These are phyloP conservation scores for Vigna mungo DNA, from an alignment of 306 rosid genomes.

Conservation along the genomic window DNA sequence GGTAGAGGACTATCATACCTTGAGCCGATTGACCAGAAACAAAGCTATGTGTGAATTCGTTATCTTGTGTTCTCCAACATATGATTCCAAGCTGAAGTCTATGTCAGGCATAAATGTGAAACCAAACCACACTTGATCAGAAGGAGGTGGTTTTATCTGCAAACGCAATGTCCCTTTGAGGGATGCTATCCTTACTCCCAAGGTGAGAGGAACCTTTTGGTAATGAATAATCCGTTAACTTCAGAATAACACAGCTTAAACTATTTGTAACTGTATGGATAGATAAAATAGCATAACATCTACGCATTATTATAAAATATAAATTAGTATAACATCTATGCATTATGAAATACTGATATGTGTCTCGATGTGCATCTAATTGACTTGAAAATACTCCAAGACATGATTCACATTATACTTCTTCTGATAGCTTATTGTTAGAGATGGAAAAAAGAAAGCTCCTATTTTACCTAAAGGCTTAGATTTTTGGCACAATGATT, in stretches of 20 bases:
- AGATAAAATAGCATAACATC: constrained; percentile 29
- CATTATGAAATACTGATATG: background rate
- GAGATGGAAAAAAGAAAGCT: background rate
- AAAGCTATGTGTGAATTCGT: constrained; percentile 70
- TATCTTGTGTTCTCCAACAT: constrained; percentile 86
- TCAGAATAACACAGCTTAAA: constrained; percentile 29
- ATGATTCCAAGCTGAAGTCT: constrained; percentile 79
- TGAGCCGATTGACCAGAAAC: constrained; percentile 71
- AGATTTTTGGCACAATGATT: background rate
- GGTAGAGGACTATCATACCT: constrained; percentile 64
- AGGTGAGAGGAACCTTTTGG: constrained; percentile 80
- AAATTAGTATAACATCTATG: background rate
- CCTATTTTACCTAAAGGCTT: constrained; percentile 3
- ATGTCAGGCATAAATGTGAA: constrained; percentile 95
- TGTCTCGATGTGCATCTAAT: constrained; percentile 1
- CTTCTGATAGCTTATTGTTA: constrained; percentile 18
- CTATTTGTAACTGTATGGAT: constrained; percentile 33
- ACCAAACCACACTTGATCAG: constrained; percentile 87
- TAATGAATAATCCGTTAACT: constrained; percentile 49
- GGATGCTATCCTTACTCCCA: constrained; percentile 79
- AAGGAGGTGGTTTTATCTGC: constrained; percentile 95
- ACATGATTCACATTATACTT: constrained; percentile 25
- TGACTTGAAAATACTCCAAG: constrained; percentile 22
- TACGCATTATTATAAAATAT: constrained; percentile 10
- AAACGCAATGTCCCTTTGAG: constrained; percentile 86